Evolutionary conservation across 2,329 filamentous ascomycete species (phyloP).

Genomic region (Fusarium burgessii): DNA sequence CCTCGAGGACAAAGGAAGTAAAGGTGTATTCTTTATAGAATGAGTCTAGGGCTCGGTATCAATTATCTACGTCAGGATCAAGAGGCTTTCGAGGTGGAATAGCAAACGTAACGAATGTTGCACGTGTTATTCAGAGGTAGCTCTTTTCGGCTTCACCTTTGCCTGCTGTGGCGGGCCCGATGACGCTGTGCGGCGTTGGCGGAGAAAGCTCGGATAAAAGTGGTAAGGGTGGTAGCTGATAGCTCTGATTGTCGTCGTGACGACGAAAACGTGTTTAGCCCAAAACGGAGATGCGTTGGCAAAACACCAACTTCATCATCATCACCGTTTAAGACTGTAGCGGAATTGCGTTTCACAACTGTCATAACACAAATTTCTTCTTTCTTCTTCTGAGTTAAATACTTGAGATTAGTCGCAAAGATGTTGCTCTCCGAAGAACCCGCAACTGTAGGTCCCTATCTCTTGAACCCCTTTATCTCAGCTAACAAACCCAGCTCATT

Average conservation of each 20-base stretch:
- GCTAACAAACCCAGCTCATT: constrained; percentile 74
- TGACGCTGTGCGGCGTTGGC: constrained; percentile 41
- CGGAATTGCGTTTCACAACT: neutral
- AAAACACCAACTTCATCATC: constrained; percentile 24
- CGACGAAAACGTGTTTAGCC: constrained; percentile 38
- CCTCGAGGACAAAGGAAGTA: neutral
- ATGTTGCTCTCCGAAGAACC: constrained; percentile 98
- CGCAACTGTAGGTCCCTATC: constrained; percentile 72
- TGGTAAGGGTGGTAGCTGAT: constrained; percentile 2
- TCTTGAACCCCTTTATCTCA: neutral
- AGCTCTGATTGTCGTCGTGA: constrained; percentile 49
- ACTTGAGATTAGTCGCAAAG: constrained; percentile 53
- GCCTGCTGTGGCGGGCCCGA: constrained; percentile 43
- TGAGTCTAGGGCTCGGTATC: neutral
- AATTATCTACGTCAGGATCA: constrained; percentile 1
- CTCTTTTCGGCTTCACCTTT: constrained; percentile 31
- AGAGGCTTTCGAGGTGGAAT: constrained; percentile 3
- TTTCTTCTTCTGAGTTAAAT: too few species aligned
- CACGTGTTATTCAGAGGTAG: constrained; percentile 33
- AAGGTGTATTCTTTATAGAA: neutral
- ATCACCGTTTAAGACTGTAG: constrained; percentile 2
- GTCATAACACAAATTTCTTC: neutral
- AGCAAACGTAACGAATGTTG: constrained; percentile 7
- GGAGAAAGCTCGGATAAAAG: constrained; percentile 37
- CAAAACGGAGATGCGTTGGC: constrained; percentile 5